phyloP scores from a whole-genome alignment of 2,329 filamentous ascomycete species.

The Cercospora zeina region DNA sequence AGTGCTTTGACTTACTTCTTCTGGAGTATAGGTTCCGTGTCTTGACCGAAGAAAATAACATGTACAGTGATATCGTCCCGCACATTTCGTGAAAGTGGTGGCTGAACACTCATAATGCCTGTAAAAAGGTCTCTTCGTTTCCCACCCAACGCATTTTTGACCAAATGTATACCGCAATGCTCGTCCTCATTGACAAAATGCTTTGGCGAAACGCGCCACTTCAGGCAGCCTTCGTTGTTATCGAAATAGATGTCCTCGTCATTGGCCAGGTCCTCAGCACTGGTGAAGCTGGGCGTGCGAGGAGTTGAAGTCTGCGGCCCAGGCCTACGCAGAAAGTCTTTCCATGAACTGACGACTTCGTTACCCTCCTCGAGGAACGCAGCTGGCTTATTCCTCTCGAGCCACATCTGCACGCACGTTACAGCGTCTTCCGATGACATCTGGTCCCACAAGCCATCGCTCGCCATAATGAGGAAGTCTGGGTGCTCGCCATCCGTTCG shows the following conservation, averaged over 20 bases:
- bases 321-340: conserved; percentile 15
- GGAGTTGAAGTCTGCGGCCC: neutral
- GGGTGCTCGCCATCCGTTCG: conserved; percentile 44
- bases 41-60: conserved; percentile 54
- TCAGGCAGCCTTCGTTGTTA: conserved; percentile 42
- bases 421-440: conserved; percentile 41
- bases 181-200: conserved; percentile 53
- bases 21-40: conserved; percentile 15
- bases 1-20: neutral
- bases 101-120: conserved; percentile 42
- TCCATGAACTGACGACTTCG: conserved; percentile 9
- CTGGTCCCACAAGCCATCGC: conserved; percentile 62
- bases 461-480: conserved; percentile 66
- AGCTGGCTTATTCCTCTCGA: conserved; percentile 43
- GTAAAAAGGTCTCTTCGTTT: conserved; percentile 45
- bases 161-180: conserved; percentile 55
- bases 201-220: conserved; percentile 47
- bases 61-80: conserved; percentile 56
- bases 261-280: conserved; percentile 16
- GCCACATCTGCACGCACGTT: conserved; percentile 57
- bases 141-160: conserved; percentile 56
- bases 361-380: conserved; percentile 27
- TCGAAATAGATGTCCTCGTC: conserved; percentile 43
- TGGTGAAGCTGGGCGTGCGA: conserved; percentile 21
- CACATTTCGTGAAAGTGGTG: conserved; percentile 42